Conservation (phyloP, 768 basidiomycete genomes). For the Pilatotrama ljubarskyi region DNA sequence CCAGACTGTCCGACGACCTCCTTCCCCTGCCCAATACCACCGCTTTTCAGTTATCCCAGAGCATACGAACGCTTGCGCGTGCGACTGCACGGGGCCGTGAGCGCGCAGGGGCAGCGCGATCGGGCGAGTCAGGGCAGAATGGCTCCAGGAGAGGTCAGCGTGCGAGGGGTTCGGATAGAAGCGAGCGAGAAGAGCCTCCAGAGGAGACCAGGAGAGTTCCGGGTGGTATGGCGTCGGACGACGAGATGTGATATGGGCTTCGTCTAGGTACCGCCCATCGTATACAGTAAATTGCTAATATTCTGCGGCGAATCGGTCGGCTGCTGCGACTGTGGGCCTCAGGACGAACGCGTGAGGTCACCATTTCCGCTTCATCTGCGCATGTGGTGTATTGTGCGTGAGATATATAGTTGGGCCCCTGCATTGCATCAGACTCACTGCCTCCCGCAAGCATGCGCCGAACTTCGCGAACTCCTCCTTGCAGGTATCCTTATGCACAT, state of each 20-base stretch:
- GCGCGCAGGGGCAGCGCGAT: constrained; percentile 20
- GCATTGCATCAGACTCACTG: constrained; percentile 49
- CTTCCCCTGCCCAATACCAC: constrained; percentile 38
- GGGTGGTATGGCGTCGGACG: constrained; percentile 30
- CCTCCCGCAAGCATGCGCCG: constrained; percentile 74
- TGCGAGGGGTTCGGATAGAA: constrained; percentile 19
- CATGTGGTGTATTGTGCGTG: not conserved
- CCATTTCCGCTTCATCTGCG: constrained; percentile 60
- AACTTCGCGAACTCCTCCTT: constrained; percentile 83
- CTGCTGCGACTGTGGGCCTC: too few species aligned
- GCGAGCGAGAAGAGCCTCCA: constrained; percentile 31
- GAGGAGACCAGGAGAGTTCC: constrained; percentile 38
- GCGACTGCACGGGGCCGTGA: constrained; percentile 46
- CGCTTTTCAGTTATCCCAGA: constrained; percentile 51
- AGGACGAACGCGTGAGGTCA: constrained; percentile 26
- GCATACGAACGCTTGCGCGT: constrained; percentile 46
- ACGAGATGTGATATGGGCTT: constrained; percentile 12
- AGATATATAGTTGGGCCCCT: not conserved
- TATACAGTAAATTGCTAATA: not conserved
- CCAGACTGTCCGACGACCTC: constrained; percentile 9
- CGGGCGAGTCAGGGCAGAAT: constrained; percentile 26
- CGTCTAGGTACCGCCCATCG: not conserved
- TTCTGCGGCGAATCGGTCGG: too few species aligned
- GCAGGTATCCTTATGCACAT: constrained; percentile 83
- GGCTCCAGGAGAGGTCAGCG: constrained; percentile 8